These are phyloP conservation scores for Colletotrichum somersetense DNA, from an alignment of 2,329 filamentous ascomycete genomes.

Conservation along the genomic window DNA sequence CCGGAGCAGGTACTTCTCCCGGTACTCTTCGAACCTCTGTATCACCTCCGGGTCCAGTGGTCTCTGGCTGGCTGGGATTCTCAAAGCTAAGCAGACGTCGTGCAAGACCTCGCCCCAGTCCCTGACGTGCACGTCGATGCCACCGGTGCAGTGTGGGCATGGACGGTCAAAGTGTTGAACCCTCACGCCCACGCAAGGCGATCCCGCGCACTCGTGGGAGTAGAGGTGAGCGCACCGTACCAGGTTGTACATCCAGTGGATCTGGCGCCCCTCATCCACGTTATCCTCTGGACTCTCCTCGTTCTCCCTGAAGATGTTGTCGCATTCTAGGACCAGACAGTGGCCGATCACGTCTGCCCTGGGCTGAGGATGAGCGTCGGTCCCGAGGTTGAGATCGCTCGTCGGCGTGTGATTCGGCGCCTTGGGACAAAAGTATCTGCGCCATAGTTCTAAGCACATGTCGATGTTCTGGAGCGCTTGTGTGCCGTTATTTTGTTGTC, in stretches of 20 bases:
- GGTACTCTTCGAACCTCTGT: conserved; percentile 2
- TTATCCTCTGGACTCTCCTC: conserved; percentile 16
- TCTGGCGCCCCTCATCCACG: neutral
- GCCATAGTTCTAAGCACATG: conserved; percentile 34
- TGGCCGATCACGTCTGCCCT: neutral
- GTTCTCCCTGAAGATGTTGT: conserved; percentile 27
- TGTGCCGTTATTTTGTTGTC: neutral
- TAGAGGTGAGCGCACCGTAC: conserved; percentile 27
- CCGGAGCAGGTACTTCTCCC: conserved; percentile 23
- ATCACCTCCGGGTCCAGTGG: neutral
- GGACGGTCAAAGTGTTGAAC: conserved; percentile 8
- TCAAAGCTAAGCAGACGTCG: neutral
- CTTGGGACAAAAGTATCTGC: conserved; percentile 34
- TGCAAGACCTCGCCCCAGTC: neutral
- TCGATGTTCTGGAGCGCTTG: neutral
- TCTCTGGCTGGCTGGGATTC: neutral
- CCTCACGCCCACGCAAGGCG: neutral
- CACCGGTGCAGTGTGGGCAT: conserved; percentile 22
- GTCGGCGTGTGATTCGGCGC: conserved; percentile 7
- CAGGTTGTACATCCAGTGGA: conserved; percentile 31
- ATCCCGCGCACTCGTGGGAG: neutral
- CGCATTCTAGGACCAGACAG: conserved; percentile 6
- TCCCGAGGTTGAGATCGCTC: neutral
- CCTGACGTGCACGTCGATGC: conserved; percentile 22
- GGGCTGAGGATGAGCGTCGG: conserved; percentile 7